Evolutionary conservation across 2,329 filamentous ascomycete genomes (phyloP), one percentile per base, ranked within the genome.

Genomic region (Coniella lustricola): DNA sequence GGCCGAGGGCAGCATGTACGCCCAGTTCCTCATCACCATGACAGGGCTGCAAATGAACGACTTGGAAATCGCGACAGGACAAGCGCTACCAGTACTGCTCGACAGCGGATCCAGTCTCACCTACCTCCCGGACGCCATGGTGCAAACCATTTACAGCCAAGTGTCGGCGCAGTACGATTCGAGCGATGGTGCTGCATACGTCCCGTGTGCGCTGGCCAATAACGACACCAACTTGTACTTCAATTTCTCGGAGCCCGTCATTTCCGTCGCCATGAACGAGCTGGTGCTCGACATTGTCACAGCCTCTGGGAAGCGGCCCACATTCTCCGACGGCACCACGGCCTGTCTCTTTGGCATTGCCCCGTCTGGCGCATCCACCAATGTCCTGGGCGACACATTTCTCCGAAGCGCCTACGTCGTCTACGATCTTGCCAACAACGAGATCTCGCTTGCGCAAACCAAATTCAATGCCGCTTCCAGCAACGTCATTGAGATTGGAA

Each of bases 391-490:
- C 14, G 85, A 89, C 60, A 86, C 85, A 0, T 90, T 90, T 62
- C 69, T 90, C 47, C 74, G 85, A 41, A 84, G 81, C 32, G 85
- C 85, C 0, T 90, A 90, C 56, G 76, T 87, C 13, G 85, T 90
- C 10, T 89, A 86, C 61, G 84, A 89, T 61, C 70, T 88, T 18
- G 77, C 72, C 22, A 87, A 85, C 62, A 81, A 87, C 61, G 73
- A 85, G 64, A 81, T 89, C 55, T 83, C 81, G 2, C 66, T 89
- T 29, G 85, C 84, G 1, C 79, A 84, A 62, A 83, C 83, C 16
- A 76, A 73, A 44, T 82, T 81, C 63, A 79, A 85, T 59, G 68
- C 73, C 3, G 74, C 74, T 0, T 51, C 58, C 14, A 70, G 69
- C 4, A 71, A 71, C 42, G 64, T 85, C 14, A 55, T 72, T 32